Evolutionary conservation across 2,329 filamentous ascomycete species (phyloP), one percentile per base, ranked within the genome.

Genomic region (Trichoderma aggressivum): DNA sequence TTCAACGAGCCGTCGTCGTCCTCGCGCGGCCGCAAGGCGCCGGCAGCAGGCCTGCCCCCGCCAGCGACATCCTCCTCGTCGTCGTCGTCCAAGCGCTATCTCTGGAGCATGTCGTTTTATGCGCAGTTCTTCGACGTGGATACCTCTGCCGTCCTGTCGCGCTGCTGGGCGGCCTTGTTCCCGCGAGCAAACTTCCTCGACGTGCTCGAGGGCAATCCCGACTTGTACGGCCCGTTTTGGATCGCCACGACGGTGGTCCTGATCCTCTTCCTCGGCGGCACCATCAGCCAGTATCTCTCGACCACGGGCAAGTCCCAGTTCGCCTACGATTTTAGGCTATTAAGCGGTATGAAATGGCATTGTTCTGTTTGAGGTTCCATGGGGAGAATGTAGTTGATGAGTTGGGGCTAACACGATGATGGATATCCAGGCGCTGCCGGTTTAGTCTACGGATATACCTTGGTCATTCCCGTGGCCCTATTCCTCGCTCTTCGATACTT

Each of bases 61-160:
- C 89, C 88, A 2, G 88, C 79, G 14, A 90, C 89, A 21, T 84
- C 88, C 3, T 81, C 84, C 24, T 79, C 81, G 21, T 79, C 81
- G 21, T 77, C 79, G 21, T 81, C 81, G n/a, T 87, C 88, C 72
- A 98, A 98, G 84, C 93, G 93, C 78, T 94, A 91, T 84, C 92
- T 98, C 74, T 99, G 96, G 96, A 90, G 90, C 59, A 86, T 98
- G 73, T 90, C 90, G 71, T 99, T 97, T 86, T 99, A 99, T 84
- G 90, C 94, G 70, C 96, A 97, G 84, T 98, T 96, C 88, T 99
- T 99, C 84, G 96, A 99, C 79, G 95, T 99, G 74, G 96, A 99
- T 83, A 98, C 96, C 1, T 91, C 89, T 72, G 93, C 96, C 67
- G 94, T 99, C 24, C 84, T 98, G 70, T 87, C 91, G 78, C 92